phyloP scores from a whole-genome alignment of 1,284 basidiomycete genomes.

The Melanopsichium pennsylvanicum region DNA sequence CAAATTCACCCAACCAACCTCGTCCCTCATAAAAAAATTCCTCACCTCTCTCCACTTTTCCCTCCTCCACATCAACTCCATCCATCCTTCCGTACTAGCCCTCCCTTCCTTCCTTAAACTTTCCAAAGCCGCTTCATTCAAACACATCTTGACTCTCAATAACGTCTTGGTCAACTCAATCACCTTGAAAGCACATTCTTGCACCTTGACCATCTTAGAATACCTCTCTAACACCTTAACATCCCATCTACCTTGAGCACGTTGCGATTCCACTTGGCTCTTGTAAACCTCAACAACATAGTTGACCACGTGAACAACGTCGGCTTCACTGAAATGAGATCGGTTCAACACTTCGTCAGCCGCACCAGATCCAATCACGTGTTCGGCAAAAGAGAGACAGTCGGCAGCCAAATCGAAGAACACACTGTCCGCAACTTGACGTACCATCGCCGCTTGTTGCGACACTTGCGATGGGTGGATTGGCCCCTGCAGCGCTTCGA shows the following conservation, averaged over 20 bases:
- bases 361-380: slow-evolving; percentile 10
- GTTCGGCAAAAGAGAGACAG: slow-evolving; percentile 35
- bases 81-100: slow-evolving; percentile 6
- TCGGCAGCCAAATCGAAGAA: slow-evolving; percentile 18
- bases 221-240: slow-evolving; percentile 1
- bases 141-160: slow-evolving; percentile 8
- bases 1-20: too few species aligned
- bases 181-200: neutral
- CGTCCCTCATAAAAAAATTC: slow-evolving; percentile 1
- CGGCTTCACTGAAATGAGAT: slow-evolving; percentile 13
- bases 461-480: too few species aligned
- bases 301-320: slow-evolving; percentile 19
- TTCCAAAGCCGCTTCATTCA: slow-evolving; percentile 7
- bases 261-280: slow-evolving; percentile 7
- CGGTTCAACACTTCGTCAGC: slow-evolving; percentile 1
- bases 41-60: neutral
- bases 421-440: slow-evolving; percentile 7
- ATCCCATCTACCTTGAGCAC: neutral
- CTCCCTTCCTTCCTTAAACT: neutral
- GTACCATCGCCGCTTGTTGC: neutral
- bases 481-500: too few species aligned
- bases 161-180: slow-evolving; percentile 14
- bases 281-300: slow-evolving; percentile 12
- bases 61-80: slow-evolving; percentile 3
- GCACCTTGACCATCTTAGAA: slow-evolving; percentile 10